phyloP scores from a whole-genome alignment of 305 asterid species.

The Solanum chacoense region DNA sequence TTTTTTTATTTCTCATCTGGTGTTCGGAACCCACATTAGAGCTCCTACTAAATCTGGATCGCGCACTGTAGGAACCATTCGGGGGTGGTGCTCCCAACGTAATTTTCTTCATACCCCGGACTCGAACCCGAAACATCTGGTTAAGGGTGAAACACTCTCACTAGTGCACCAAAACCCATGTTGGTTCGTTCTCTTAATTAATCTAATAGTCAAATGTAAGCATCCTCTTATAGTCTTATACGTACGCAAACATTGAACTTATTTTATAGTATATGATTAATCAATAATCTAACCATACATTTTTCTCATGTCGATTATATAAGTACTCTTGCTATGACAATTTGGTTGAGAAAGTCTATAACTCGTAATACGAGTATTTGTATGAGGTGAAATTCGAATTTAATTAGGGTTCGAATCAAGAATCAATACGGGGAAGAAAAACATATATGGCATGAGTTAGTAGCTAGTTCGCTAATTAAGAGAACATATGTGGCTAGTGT shows the following conservation, averaged over 20 bases:
- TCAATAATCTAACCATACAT: not conserved
- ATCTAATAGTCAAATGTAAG: not conserved
- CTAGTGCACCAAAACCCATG: not conserved
- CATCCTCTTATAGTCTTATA: not conserved
- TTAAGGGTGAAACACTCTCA: not conserved
- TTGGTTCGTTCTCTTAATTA: not conserved
- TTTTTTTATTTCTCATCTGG: not conserved
- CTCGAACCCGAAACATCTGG: not conserved
- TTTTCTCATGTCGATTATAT: not conserved
- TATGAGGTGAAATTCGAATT: too few relatives aligned
- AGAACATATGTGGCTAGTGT: not conserved
- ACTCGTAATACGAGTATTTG: not conserved
- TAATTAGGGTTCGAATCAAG: not conserved
- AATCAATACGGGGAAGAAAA: not conserved
- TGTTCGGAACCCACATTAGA: not conserved
- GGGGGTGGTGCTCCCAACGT: too few relatives aligned
- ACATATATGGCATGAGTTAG: not conserved
- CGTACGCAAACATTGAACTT: not conserved
- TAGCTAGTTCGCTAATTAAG: not conserved
- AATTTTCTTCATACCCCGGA: not conserved
- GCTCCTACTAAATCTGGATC: not conserved
- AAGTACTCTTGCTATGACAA: not conserved
- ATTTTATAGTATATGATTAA: not conserved
- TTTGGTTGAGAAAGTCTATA: not conserved
- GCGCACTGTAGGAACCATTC: not conserved